A percentile compares a stretch with the other conserved stretches of the same genome.
Evolutionary conservation across 2,329 filamentous ascomycete genomes (phyloP).

Genomic region (Fusarium sp.): DNA sequence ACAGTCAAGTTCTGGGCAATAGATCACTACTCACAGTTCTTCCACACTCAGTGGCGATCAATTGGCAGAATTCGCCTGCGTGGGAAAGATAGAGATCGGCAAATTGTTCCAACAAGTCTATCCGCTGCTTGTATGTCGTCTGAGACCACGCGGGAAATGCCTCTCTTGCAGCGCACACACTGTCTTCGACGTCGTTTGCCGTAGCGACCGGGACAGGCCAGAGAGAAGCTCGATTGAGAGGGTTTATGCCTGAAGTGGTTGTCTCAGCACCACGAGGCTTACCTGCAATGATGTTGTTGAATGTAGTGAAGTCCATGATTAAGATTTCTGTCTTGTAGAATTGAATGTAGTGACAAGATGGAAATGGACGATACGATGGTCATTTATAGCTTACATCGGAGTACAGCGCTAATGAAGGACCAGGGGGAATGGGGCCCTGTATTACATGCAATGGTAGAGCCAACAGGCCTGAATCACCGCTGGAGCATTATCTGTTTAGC

Average conservation of each 20-base stretch:
- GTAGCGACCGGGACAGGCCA: constrained; percentile 2
- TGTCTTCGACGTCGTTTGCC: not conserved
- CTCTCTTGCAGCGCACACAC: constrained; percentile 1
- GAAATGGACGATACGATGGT: no score
- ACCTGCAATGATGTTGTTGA: constrained; percentile 1
- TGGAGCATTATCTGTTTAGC: no score
- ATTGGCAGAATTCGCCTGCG: not conserved
- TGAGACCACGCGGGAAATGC: constrained; percentile 7
- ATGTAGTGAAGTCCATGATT: constrained; percentile 1
- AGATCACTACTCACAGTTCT: constrained; percentile 1
- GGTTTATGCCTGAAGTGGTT: not conserved
- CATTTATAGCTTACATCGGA: no score
- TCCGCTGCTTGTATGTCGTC: not conserved
- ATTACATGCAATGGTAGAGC: no score
- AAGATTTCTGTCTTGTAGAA: no score
- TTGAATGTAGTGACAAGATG: no score
- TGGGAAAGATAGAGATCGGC: constrained; percentile 6
- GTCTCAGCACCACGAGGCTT: not conserved
- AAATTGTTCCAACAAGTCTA: not conserved
- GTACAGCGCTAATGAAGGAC: no score
- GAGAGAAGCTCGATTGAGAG: not conserved
- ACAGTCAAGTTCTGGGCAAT: no score
- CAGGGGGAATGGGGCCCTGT: no score
- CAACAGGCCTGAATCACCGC: no score
- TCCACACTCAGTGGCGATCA: constrained; percentile 3